These are phyloP conservation scores for Rusavskia elegans DNA, from an alignment of 495 filamentous ascomycete species.

Conservation along the genomic window DNA sequence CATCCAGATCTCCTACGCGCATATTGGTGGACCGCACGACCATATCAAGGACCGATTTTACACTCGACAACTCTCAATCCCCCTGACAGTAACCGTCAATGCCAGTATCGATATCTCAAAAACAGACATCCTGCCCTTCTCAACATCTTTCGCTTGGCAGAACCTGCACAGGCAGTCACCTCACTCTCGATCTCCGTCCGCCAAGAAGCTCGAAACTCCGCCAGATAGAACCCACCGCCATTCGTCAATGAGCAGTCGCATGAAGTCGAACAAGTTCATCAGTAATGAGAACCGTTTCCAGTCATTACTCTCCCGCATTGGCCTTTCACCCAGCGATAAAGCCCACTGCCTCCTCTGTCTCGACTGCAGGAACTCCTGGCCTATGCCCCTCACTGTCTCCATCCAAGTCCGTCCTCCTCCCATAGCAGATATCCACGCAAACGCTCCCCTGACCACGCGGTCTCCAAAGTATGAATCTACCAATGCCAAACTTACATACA, in stretches of 20 bases:
- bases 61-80: conserved; percentile 68
- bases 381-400: conserved; percentile 45
- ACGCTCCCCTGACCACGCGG: not conserved
- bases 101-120: conserved; percentile 67
- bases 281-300: conserved; percentile 19
- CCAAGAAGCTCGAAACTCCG: not conserved
- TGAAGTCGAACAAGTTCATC: not conserved
- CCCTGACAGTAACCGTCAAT: conserved; percentile 79
- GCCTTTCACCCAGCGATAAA: conserved; percentile 26
- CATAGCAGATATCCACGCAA: not conserved
- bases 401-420: conserved; percentile 31
- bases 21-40: conserved; percentile 43
- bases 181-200: not conserved
- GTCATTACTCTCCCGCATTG: conserved; percentile 25
- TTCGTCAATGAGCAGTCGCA: conserved; percentile 5
- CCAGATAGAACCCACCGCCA: conserved; percentile 2
- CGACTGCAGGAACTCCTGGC: conserved; percentile 82
- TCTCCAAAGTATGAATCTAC: conserved; percentile 5
- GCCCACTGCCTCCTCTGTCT: conserved; percentile 67
- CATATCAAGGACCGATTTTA: conserved; percentile 62
- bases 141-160: conserved; percentile 37
- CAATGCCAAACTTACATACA: conserved; percentile 19
- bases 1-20: conserved; percentile 72
- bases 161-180: conserved; percentile 13
- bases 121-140: conserved; percentile 63